Evolutionary conservation across 176 grass and related monocot species (phyloP), one percentile per base, ranked within the genome.

Genomic region (Melocanna baccifera): DNA sequence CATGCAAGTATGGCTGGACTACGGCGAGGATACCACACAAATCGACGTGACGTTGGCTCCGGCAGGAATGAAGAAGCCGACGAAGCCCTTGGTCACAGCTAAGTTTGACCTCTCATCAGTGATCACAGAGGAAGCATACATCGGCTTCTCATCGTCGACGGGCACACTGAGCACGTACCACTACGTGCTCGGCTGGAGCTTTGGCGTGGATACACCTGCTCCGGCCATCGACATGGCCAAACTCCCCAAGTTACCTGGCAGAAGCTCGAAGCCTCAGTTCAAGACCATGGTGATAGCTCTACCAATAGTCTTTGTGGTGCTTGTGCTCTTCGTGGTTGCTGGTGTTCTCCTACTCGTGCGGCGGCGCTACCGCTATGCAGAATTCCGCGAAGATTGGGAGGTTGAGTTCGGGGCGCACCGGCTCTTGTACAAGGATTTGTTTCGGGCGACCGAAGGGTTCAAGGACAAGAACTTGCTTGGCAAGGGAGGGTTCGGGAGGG

Each of bases 171-270:
- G 22, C 6, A 78, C 73, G n/a, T 39, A 46, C 75, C 91, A 92
- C 46, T 92, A 82, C 10, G 78, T 92, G 22, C 80, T 92, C 1
- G 91, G 83, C 43, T 92, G 87, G 84, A 92, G 91, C 84, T 92
- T 90, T 6, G 86, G 52, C n/a, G 45, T 89, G 32, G 78, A 80
- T 19, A 80, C 22, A 36, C 51, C 22, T 11, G 88, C 88, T 36
- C 77, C 63, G 64, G 16, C n/a, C 3, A 74, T 93, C 64, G 77
- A 90, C 88, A n/a, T 67, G 56, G 69, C 80, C 11, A 84, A 73
- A 9, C 70, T 89, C 30, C 92, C 86, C 22, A 68, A 71, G 42
- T 18, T 94, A n/a, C 73, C 83, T n/a, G 0, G 3, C 36, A 71
- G 1, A 32, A 62, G 26, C 18, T 36, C 77, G 2, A 20, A 34